These are phyloP conservation scores for Sclerotinia nivalis DNA, from an alignment of 2,329 filamentous ascomycete species.

Conservation along the genomic window DNA sequence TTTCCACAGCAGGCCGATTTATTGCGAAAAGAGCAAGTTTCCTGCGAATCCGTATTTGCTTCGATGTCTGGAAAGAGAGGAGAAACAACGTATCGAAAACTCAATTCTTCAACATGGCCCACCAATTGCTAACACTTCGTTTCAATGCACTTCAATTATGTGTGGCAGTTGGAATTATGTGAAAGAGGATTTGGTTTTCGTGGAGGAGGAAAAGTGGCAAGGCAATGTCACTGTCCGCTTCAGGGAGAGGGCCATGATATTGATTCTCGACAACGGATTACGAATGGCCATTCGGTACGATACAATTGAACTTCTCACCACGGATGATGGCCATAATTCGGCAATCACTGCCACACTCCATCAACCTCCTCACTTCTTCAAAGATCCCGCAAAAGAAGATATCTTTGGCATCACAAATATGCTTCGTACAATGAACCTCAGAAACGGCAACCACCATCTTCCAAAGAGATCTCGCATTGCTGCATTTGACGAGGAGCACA, in stretches of 20 bases:
- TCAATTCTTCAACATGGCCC: conserved; percentile 1
- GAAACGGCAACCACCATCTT: conserved; percentile 24
- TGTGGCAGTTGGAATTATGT: conserved; percentile 50
- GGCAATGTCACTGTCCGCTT: conserved; percentile 44
- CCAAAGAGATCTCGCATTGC: conserved; percentile 37
- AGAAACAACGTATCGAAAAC: conserved; percentile 24
- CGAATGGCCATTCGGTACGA: conserved; percentile 48
- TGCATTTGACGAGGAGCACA: conserved; percentile 43
- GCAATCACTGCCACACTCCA: conserved; percentile 53
- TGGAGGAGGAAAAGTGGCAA: conserved; percentile 46
- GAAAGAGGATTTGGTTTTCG: conserved; percentile 44
- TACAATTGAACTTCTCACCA: conserved; percentile 41
- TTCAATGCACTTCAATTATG: conserved; percentile 41
- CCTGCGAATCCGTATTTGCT: conserved; percentile 33
- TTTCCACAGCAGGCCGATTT: conserved; percentile 32
- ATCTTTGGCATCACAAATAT: conserved; percentile 24
- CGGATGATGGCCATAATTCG: conserved; percentile 44
- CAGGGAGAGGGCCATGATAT: conserved; percentile 45
- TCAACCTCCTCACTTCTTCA: conserved; percentile 54
- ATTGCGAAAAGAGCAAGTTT: conserved; percentile 32
- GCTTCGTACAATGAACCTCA: neutral
- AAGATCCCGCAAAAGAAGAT: conserved; percentile 12
- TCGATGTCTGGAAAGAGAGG: conserved; percentile 31
- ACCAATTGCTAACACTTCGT: conserved; percentile 36
- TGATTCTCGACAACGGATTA: conserved; percentile 45